Conservation (phyloP, 352 stramenopile species). For the Globisporangium lucens region DNA sequence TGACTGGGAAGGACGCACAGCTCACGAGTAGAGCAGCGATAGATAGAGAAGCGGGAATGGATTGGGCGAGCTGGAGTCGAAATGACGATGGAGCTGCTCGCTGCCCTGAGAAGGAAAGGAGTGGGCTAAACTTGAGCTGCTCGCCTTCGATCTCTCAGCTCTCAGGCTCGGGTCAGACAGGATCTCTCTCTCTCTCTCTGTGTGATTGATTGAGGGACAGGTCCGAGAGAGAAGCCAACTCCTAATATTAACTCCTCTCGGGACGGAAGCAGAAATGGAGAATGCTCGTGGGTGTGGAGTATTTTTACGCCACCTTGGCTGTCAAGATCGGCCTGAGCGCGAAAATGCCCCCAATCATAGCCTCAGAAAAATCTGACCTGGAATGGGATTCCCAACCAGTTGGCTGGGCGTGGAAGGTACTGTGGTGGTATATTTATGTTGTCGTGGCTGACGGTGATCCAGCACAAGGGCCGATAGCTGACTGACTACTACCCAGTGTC, state of each 20-base stretch:
- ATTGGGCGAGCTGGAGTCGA: background rate
- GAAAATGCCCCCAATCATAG: background rate
- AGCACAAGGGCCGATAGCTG: no score
- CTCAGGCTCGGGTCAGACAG: background rate
- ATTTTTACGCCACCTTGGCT: background rate
- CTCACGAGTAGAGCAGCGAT: background rate
- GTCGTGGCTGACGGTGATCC: no score
- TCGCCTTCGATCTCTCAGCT: background rate
- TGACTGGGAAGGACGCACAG: background rate
- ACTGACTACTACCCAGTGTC: no score
- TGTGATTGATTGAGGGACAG: background rate
- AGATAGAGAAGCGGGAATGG: conserved; percentile 1
- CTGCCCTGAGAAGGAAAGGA: background rate
- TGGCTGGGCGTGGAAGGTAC: no score
- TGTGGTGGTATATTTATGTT: no score
- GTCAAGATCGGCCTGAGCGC: background rate
- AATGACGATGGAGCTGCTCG: background rate
- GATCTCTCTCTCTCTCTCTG: background rate
- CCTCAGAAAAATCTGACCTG: no score
- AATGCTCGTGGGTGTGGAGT: background rate
- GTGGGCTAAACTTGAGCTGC: background rate
- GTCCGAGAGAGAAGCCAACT: background rate
- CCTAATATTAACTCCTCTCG: background rate
- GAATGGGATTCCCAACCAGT: no score
- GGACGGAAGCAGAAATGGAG: background rate